These are phyloP conservation scores for Talaromyces sp. DNA, from an alignment of 2,329 filamentous ascomycete species.

Conservation along the genomic window DNA sequence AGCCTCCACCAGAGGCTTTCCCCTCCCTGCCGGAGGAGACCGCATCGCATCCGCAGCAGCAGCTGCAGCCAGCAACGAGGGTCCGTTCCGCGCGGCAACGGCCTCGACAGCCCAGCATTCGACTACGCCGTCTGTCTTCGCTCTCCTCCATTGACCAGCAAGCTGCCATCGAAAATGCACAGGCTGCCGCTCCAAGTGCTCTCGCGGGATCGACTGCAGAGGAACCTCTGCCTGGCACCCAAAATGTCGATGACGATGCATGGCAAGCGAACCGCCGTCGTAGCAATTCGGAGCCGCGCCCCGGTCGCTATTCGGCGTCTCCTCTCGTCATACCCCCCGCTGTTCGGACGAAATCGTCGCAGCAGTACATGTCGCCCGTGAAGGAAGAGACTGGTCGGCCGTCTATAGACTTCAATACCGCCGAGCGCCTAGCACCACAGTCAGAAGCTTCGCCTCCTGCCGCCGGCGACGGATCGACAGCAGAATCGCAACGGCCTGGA, in stretches of 20 bases:
- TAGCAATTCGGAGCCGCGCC: conserved; percentile 38
- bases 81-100: neutral
- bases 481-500: neutral
- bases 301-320: conserved; percentile 28
- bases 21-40: conserved; percentile 14
- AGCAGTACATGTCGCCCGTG: conserved; percentile 25
- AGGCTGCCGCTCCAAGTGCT: neutral
- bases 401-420: conserved; percentile 12
- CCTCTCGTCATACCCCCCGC: conserved; percentile 17
- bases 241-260: conserved; percentile 22
- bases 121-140: conserved; percentile 16
- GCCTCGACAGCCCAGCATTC: conserved; percentile 17
- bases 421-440: conserved; percentile 11
- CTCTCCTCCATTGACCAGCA: conserved; percentile 5
- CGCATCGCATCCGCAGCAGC: neutral
- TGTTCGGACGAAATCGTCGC: conserved; percentile 17
- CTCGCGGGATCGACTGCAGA: neutral
- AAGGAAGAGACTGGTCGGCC: conserved; percentile 27
- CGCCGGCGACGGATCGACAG: neutral
- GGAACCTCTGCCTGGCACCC: conserved; percentile 1
- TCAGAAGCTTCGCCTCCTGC: neutral
- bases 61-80: neutral
- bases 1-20: conserved; percentile 13
- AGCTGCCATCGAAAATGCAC: neutral
- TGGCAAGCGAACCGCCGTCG: conserved; percentile 30